Evolutionary conservation across 805 yeast genomes (phyloP), one percentile per base, ranked within the genome.

Genomic region (Hanseniaspora clermontiae): DNA sequence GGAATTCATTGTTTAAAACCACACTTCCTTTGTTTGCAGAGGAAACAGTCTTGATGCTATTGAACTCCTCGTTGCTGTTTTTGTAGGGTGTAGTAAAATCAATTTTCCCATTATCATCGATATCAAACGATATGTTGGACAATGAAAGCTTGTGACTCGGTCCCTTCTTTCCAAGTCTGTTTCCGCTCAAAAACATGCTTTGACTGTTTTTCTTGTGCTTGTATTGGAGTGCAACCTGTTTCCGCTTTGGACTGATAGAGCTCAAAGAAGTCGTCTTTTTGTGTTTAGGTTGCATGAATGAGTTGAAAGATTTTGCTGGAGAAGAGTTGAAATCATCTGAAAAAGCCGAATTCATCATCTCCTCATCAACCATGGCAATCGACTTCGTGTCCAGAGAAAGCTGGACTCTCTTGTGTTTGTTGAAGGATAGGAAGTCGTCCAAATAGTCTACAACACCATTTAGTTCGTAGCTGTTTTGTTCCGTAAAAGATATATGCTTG

Each of bases 301-400:
- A 59, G 31, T 64, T 60, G 5, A 62, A 50, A 9, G 68, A 66
- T 59, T 65, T 68, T 10, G 66, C 61, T 11, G 72, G 70, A 2
- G 72, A 68, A 17, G 40, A 45, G n/a, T 11, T 12, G 31, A 31
- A 31, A 10, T 42, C 49, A 31, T 53, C 57, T 24, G 57, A 53
- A 6, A 53, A 29, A 1, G 57, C 57, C 8, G 51, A 46, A 19
- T 47, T 45, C 37, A 53, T 43, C 20, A 52, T 52, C 3, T 52
- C 56, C 10, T 52, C 50, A 38, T 52, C 50, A 27, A 38, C 17
- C 31, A 43, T 42, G 4, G 20, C n/a, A 29, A 34, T 29, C 1
- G 46, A 36, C 20, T n/a, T 32, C 5, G 40, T 37, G 14, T 51
- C 50, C 17, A 45, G 11, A 9, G 50, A 37, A 17, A 47, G 50